Conservation (phyloP, 768 basidiomycete genomes). For the Lentinus brumalis region DNA sequence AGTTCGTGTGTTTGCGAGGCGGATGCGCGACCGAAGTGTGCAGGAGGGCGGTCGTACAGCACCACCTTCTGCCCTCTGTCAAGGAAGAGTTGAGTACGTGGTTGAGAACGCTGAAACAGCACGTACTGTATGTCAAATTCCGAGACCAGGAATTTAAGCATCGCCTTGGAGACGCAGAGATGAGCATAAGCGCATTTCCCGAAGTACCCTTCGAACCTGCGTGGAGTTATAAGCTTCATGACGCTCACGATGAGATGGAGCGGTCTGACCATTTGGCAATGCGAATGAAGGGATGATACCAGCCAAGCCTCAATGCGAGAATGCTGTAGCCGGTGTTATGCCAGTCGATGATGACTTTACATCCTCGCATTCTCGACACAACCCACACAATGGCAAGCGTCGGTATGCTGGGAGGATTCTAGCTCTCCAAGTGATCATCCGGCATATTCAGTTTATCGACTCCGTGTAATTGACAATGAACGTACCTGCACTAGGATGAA, state of each 20-base stretch:
- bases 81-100: conserved; percentile 5
- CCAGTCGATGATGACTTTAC: conserved; percentile 97
- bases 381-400: conserved; percentile 86
- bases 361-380: conserved; percentile 64
- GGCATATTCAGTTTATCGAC: not conserved
- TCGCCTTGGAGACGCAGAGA: conserved; percentile 89
- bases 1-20: conserved; percentile 74
- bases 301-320: conserved; percentile 79
- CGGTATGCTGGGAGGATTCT: conserved; percentile 98
- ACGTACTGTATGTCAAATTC: conserved; percentile 81
- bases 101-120: not conserved
- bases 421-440: conserved; percentile 7
- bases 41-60: conserved; percentile 88
- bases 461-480: no score
- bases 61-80: conserved; percentile 76
- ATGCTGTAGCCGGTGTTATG: conserved; percentile 97
- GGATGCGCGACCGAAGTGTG: conserved; percentile 73
- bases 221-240: no score
- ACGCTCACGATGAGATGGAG: no score
- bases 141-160: conserved; percentile 68
- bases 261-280: conserved; percentile 68
- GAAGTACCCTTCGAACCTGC: conserved; percentile 83
- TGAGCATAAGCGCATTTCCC: conserved; percentile 85
- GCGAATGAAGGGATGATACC: conserved; percentile 65
- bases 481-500: conserved; percentile 87